These are phyloP conservation scores for Nannizziopsis barbatae DNA, from an alignment of 2,329 filamentous ascomycete genomes.

Conservation along the genomic window DNA sequence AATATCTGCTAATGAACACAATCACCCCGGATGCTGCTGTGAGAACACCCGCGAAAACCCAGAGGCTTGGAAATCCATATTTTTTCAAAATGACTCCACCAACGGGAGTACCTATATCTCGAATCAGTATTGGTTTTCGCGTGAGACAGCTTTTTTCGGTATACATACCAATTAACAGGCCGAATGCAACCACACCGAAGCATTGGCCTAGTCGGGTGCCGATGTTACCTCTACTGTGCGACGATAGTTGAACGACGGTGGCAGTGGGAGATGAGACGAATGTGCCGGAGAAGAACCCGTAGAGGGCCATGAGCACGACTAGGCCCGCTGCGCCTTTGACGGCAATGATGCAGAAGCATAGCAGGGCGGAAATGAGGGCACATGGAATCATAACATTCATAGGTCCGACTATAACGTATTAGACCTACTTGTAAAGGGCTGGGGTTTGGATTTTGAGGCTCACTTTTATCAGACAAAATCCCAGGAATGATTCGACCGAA, in stretches of 20 bases:
- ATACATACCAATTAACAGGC: slow-evolving; percentile 1
- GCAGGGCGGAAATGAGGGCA: slow-evolving; percentile 32
- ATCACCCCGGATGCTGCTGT: background rate
- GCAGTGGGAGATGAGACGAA: slow-evolving; percentile 36
- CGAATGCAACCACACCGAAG: slow-evolving; percentile 2
- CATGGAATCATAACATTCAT: slow-evolving; percentile 44
- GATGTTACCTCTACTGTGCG: slow-evolving; percentile 39
- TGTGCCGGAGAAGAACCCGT: slow-evolving; percentile 42
- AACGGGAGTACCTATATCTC: background rate
- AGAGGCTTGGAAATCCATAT: background rate
- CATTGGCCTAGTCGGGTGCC: slow-evolving; percentile 46
- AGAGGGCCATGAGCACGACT: slow-evolving; percentile 34
- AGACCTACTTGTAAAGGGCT: background rate
- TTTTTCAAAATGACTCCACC: slow-evolving; percentile 1
- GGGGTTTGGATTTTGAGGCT: background rate
- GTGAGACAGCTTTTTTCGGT: background rate
- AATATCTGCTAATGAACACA: slow-evolving; percentile 1
- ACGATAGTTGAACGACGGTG: slow-evolving; percentile 16
- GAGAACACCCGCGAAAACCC: slow-evolving; percentile 4
- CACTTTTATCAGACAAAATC: slow-evolving; percentile 43
- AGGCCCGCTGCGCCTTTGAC: slow-evolving; percentile 31
- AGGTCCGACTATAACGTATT: slow-evolving; percentile 32
- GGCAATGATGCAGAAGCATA: slow-evolving; percentile 35
- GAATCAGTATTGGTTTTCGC: background rate
- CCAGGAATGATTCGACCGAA: slow-evolving; percentile 50